These are phyloP conservation scores for Cladosporium sp. DNA, from an alignment of 2,329 filamentous ascomycete genomes.

Conservation along the genomic window DNA sequence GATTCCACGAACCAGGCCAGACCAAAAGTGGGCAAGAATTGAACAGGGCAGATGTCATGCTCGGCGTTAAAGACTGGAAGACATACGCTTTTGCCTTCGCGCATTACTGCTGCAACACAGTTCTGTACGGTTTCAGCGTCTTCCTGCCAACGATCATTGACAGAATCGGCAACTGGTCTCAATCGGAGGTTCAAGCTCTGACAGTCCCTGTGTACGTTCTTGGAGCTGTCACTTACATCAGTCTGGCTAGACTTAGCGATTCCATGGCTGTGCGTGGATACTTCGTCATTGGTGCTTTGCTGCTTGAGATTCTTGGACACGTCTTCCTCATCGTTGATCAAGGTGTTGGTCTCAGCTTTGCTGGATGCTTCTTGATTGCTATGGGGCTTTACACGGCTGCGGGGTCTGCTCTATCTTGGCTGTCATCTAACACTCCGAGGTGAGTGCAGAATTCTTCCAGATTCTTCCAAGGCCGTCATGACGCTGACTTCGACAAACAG, in stretches of 20 bases:
- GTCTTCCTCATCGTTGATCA: conserved; percentile 60
- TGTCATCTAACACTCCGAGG: conserved; percentile 21
- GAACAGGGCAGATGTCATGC: conserved; percentile 58
- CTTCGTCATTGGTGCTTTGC: conserved; percentile 58
- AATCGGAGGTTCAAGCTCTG: conserved; percentile 51
- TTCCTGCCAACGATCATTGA: conserved; percentile 76
- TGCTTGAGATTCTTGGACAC: conserved; percentile 44
- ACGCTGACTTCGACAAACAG: conserved; percentile 51
- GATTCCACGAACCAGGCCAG: conserved; percentile 46
- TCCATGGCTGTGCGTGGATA: conserved; percentile 60
- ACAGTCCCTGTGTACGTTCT: conserved; percentile 35
- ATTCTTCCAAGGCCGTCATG: neutral
- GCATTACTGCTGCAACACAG: conserved; percentile 69
- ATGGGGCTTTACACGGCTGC: conserved; percentile 49
- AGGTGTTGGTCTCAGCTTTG: conserved; percentile 62
- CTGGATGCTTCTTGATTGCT: conserved; percentile 29
- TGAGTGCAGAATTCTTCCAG: neutral
- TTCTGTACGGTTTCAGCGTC: conserved; percentile 72
- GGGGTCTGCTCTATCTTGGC: conserved; percentile 52
- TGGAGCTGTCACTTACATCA: conserved; percentile 53
- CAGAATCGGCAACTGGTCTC: conserved; percentile 58
- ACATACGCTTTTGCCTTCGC: conserved; percentile 64
- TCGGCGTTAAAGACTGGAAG: conserved; percentile 69
- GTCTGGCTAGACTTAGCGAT: conserved; percentile 63
- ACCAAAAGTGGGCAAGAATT: conserved; percentile 44